These are phyloP conservation scores for Abortiporus biennis DNA, from an alignment of 1,284 basidiomycete species.

Conservation along the genomic window DNA sequence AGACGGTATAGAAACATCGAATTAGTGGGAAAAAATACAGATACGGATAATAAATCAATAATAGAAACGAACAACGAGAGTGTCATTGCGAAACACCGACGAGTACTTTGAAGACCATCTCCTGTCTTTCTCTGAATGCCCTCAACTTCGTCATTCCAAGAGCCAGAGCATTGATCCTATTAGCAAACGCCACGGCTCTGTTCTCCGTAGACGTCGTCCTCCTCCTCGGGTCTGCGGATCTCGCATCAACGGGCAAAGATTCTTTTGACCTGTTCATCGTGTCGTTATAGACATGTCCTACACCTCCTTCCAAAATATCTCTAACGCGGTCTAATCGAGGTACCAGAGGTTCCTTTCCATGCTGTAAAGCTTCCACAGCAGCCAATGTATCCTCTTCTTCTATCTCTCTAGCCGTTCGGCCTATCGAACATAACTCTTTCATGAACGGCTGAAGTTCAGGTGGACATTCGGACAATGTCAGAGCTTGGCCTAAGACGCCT, in stretches of 20 bases:
- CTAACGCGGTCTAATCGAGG: slow-evolving; percentile 60
- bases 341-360: slow-evolving; percentile 35
- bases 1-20: too few species aligned
- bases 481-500: slow-evolving; percentile 47
- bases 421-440: slow-evolving; percentile 57
- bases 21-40: too few species aligned
- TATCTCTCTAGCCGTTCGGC: slow-evolving; percentile 40
- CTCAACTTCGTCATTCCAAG: slow-evolving; percentile 60
- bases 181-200: slow-evolving; percentile 60
- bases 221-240: slow-evolving; percentile 13
- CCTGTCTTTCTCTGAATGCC: slow-evolving; percentile 68
- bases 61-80: too few species aligned
- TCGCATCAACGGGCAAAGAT: neutral
- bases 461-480: slow-evolving; percentile 55
- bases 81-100: slow-evolving; percentile 30
- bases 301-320: slow-evolving; percentile 52
- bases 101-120: slow-evolving; percentile 65
- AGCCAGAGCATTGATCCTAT: slow-evolving; percentile 67
- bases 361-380: slow-evolving; percentile 43
- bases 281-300: slow-evolving; percentile 31
- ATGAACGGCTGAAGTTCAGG: slow-evolving; percentile 58
- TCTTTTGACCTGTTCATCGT: neutral
- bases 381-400: slow-evolving; percentile 49
- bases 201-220: slow-evolving; percentile 40
- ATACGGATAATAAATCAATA: too few species aligned